Conservation (phyloP, 2,329 filamentous ascomycete genomes). For the Colletotrichum orbiculare region DNA sequence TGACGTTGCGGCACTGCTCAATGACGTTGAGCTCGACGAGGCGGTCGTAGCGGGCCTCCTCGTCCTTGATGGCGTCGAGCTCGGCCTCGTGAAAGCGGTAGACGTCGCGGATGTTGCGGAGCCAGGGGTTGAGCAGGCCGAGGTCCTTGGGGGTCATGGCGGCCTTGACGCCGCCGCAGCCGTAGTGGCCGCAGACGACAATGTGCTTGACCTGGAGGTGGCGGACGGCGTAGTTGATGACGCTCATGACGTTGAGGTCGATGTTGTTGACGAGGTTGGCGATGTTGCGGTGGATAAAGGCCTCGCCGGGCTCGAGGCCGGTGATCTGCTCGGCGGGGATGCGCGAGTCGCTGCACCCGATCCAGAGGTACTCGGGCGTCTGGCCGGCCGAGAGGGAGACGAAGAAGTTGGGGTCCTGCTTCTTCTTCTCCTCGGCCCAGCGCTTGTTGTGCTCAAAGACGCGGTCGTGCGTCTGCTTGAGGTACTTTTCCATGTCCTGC, state of each 20-base stretch:
- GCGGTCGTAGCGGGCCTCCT: slow-evolving; percentile 71
- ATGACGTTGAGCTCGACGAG: slow-evolving; percentile 87
- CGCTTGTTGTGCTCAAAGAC: slow-evolving; percentile 76
- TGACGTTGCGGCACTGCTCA: slow-evolving; percentile 80
- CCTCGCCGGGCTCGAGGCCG: slow-evolving; percentile 85
- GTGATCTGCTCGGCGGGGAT: slow-evolving; percentile 92
- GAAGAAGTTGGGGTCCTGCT: slow-evolving; percentile 74
- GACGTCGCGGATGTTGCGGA: slow-evolving; percentile 79
- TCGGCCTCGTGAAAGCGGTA: slow-evolving; percentile 78
- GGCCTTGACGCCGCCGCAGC: slow-evolving; percentile 80
- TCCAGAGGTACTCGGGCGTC: slow-evolving; percentile 81
- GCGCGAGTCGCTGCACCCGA: slow-evolving; percentile 90
- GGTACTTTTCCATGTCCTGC: slow-evolving; percentile 54
- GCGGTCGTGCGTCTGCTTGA: slow-evolving; percentile 72
- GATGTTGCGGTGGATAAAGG: slow-evolving; percentile 96
- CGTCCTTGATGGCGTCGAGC: slow-evolving; percentile 71
- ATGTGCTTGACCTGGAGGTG: slow-evolving; percentile 86
- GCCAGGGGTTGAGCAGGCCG: slow-evolving; percentile 78
- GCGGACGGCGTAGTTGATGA: slow-evolving; percentile 88
- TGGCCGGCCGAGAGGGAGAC: slow-evolving; percentile 72
- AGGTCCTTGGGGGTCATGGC: slow-evolving; percentile 78
- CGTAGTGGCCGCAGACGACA: slow-evolving; percentile 82
- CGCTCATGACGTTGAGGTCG: slow-evolving; percentile 82
- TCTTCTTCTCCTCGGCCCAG: slow-evolving; percentile 71
- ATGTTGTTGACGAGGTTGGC: slow-evolving; percentile 86